A percentile compares a stretch with the other conserved stretches of the same genome.
Conservation (phyloP, 495 filamentous ascomycete species). For the Talaromyces adpressus region DNA sequence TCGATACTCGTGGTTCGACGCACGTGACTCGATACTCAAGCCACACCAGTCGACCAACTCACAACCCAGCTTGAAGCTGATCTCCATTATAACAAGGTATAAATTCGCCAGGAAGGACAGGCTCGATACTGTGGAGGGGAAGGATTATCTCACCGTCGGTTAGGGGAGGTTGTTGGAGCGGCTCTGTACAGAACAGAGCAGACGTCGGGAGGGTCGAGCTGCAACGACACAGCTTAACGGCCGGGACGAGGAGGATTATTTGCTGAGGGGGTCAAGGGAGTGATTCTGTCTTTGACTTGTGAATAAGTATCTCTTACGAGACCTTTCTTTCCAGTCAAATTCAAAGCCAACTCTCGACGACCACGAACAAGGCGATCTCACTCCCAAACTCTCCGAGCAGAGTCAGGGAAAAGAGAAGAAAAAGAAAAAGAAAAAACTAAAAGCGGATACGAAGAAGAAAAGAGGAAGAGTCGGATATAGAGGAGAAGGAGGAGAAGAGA, state of each 20-base stretch:
- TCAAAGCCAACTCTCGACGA: conserved; percentile 28
- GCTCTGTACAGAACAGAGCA: conserved; percentile 33
- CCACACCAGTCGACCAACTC: background rate
- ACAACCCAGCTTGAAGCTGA: background rate
- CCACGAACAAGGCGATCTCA: conserved; percentile 2
- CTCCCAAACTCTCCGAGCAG: conserved; percentile 27
- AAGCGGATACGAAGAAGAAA: conserved; percentile 41
- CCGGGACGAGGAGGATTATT: background rate
- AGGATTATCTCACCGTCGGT: conserved; percentile 4
- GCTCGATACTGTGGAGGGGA: background rate
- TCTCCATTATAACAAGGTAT: background rate
- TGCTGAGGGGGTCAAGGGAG: background rate
- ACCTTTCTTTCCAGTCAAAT: conserved; percentile 10
- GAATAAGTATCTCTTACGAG: background rate
- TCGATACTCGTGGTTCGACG: background rate
- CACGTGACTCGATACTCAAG: background rate
- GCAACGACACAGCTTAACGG: background rate
- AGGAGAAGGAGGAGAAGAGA: conserved; percentile 31
- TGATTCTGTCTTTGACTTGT: background rate
- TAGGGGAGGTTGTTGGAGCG: conserved; percentile 17
- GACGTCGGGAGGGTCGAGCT: conserved; percentile 22
- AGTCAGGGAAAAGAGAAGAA: conserved; percentile 45
- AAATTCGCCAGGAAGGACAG: background rate
- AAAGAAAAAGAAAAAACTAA: conserved; percentile 40
- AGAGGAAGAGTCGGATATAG: conserved; percentile 50